Evolutionary conservation across 768 basidiomycete species (phyloP).

Genomic region (Boletus subparvulus): DNA sequence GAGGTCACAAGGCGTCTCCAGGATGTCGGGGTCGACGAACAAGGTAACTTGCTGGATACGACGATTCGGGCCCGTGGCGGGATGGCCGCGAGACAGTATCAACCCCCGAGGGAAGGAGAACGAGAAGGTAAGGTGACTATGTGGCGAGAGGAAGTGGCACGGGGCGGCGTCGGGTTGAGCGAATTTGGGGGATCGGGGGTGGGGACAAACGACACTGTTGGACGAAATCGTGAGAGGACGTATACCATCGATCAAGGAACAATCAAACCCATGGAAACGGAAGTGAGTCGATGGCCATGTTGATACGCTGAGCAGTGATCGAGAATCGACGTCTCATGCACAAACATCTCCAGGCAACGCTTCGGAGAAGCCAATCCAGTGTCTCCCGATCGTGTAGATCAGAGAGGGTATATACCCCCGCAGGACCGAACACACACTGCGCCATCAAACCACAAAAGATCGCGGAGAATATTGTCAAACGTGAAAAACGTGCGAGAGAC

Average conservation of each 20-base stretch:
- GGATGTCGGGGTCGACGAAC: conserved; percentile 31
- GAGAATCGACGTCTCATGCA: not conserved
- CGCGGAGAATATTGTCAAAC: conserved; percentile 11
- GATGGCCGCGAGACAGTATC: not conserved
- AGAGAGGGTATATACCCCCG: conserved; percentile 24
- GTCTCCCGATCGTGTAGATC: conserved; percentile 25
- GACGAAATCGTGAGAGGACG: conserved; percentile 11
- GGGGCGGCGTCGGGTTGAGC: conserved; percentile 28
- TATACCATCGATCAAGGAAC: conserved; percentile 12
- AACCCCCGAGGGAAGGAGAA: conserved; percentile 15
- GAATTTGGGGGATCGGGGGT: conserved; percentile 23
- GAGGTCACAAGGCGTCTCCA: conserved; percentile 38
- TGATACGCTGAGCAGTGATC: not conserved
- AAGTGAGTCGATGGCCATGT: conserved; percentile 17
- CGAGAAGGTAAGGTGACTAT: conserved; percentile 43
- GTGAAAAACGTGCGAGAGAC: conserved; percentile 16
- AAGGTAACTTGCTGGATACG: conserved; percentile 24
- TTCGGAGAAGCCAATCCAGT: conserved; percentile 22
- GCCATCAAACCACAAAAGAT: conserved; percentile 21
- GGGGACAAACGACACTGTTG: conserved; percentile 15
- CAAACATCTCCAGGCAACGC: conserved; percentile 10
- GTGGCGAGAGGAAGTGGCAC: conserved; percentile 56
- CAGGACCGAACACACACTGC: conserved; percentile 17
- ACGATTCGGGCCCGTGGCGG: conserved; percentile 14
- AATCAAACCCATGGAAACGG: conserved; percentile 19